Evolutionary conservation across 2,329 filamentous ascomycete species (phyloP).

Genomic region (Juglanconis oblonga): DNA sequence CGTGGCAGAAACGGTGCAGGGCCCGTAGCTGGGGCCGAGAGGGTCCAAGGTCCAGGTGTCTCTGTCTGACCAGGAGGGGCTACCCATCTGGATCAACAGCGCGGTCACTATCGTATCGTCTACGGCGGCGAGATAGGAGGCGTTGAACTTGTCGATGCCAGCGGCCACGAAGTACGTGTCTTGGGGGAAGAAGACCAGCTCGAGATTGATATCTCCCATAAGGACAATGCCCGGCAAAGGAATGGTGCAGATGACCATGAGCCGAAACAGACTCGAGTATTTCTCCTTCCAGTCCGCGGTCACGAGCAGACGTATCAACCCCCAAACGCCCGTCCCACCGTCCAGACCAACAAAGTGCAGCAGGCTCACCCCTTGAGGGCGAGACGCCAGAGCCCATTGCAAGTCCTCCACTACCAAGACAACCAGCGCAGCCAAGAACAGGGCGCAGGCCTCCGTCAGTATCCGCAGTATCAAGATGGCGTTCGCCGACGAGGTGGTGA

Average conservation of each 20-base stretch:
- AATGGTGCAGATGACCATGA: conserved; percentile 8
- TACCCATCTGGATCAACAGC: conserved; percentile 9
- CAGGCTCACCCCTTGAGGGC: conserved; percentile 11
- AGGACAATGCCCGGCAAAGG: conserved; percentile 8
- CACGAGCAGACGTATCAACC: conserved; percentile 2
- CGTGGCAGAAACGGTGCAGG: conserved; percentile 2
- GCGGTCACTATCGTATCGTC: conserved; percentile 2
- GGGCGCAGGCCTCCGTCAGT: conserved; percentile 5
- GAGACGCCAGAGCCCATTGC: conserved; percentile 11
- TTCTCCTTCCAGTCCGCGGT: conserved; percentile 12
- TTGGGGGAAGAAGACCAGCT: conserved; percentile 11
- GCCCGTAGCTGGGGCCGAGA: conserved; percentile 1
- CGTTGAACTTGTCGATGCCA: conserved; percentile 6
- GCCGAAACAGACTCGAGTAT: conserved; percentile 10
- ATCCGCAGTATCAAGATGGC: conserved; percentile 6
- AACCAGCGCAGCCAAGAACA: conserved; percentile 5
- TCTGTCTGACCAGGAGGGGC: conserved; percentile 1
- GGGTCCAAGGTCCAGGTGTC: conserved; percentile 5
- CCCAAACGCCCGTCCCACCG: conserved; percentile 7
- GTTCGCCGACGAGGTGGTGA: conserved; percentile 8
- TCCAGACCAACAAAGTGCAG: conserved; percentile 13
- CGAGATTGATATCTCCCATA: conserved; percentile 6
- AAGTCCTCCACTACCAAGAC: conserved; percentile 9
- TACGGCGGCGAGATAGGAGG: neutral
- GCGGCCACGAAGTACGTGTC: conserved; percentile 1